Conservation (phyloP, 148 eudicot genomes). For the Camellia granthamiana region DNA sequence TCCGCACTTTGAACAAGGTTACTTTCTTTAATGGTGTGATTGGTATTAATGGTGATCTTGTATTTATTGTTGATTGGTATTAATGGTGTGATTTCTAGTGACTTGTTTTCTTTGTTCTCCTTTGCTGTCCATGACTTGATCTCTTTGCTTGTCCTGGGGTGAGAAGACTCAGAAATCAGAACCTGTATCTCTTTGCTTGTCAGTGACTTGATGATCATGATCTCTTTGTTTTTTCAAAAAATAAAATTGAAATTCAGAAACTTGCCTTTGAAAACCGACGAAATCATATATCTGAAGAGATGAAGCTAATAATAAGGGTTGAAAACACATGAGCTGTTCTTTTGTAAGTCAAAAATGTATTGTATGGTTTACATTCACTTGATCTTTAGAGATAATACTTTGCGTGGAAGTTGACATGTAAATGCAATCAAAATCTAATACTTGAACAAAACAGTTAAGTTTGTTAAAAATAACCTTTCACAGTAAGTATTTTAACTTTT, state of each 20-base stretch:
- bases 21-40: not conserved
- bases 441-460: not conserved
- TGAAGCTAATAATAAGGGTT: not conserved
- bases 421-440: not conserved
- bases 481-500: not conserved
- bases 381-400: not conserved
- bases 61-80: not conserved
- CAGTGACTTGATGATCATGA: no score
- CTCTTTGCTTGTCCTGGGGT: not conserved
- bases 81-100: not conserved
- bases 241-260: not conserved
- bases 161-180: not conserved
- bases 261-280: not conserved
- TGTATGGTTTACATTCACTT: not conserved
- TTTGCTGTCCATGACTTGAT: not conserved
- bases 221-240: not conserved
- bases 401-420: not conserved
- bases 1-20: constrained; percentile 98
- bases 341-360: no score
- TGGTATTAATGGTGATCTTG: not conserved
- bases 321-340: not conserved
- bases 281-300: not conserved
- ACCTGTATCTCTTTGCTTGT: not conserved
- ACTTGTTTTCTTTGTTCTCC: not conserved
- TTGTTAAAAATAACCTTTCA: not conserved